Evolutionary conservation across 805 yeast species (phyloP), one percentile per base, ranked within the genome.

Genomic region (Lipomyces mesembrius): DNA sequence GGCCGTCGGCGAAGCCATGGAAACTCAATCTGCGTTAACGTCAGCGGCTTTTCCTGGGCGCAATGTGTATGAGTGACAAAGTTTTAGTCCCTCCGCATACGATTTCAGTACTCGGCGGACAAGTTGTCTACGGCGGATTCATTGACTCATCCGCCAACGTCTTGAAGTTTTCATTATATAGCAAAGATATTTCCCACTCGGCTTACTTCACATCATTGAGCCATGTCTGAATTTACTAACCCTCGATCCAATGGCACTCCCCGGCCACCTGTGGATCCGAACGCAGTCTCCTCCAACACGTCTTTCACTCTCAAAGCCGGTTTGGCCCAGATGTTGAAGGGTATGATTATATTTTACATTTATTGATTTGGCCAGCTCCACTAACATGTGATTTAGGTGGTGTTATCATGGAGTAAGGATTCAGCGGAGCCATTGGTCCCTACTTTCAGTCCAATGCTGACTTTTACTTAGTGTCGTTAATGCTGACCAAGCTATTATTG

Each of bases 251-350:
- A 11, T 52, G 55, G 55, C 35, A 71, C 74, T 11, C 73, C 74
- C 12, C 70, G 74, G n/a, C 74, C 74, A 11, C 73, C 74, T 6
- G 74, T 72, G 29, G 74, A 72, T 51, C 70, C 65, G 29, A 54
- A 53, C 35, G 65, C 68, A 27, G 53, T 69, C 32, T 35, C 60
- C n/a, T 64, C 59, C 9, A 56, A 60, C 49, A 59, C 73, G 12
- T 67, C 74, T 11, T 79, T 80, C 69, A 79, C 86, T 74, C 83
- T 88, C 64, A 90, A 90, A 78, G 85, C 91, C 58, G 95, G 94
- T 14, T 82, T 90, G 77, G 95, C 96, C 67, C 92, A 90, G 78
- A 90, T 90, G 95, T 83, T 90, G 68, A 90, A 90, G 76, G 93
- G 91, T 64, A 89, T 85, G 89, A 86, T 66, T 22, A 14, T 46